Evolutionary conservation across 257 asterid genomes (phyloP).

Genomic region (Plantago major): DNA sequence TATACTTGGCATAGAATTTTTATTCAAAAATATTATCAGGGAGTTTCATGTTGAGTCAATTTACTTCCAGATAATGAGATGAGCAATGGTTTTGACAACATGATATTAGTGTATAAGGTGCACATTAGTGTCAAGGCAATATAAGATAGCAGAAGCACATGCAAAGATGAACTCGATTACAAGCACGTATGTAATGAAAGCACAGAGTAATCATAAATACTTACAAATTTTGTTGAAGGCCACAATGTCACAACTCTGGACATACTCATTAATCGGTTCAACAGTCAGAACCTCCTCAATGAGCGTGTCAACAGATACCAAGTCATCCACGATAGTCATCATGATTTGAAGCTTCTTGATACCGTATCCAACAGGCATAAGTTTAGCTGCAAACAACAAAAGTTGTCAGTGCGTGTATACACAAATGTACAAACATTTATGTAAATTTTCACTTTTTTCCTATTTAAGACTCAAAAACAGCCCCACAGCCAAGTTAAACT

Average conservation of each 20-base stretch:
- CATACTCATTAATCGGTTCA: constrained; percentile 46
- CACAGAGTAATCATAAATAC: not conserved
- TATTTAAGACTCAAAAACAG: not conserved
- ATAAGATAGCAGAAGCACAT: no score
- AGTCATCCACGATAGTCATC: constrained; percentile 70
- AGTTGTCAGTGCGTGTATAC: not conserved
- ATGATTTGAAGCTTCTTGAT: constrained; percentile 73
- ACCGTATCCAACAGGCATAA: constrained; percentile 65
- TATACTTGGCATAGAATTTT: no score
- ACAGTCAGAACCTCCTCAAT: constrained; percentile 51
- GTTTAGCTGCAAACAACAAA: constrained; percentile 43
- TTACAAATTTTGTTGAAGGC: constrained; percentile 65
- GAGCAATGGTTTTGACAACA: no score
- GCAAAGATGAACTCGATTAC: no score
- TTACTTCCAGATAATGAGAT: no score
- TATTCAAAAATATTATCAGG: no score
- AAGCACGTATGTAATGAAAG: no score
- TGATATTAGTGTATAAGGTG: no score
- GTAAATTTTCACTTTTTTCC: not conserved
- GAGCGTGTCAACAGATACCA: constrained; percentile 58
- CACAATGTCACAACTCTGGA: constrained; percentile 64
- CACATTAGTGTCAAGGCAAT: no score
- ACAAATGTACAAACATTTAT: not conserved
- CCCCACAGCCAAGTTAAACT: no score
- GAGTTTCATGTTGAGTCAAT: no score